Base-by-base conservation (phyloP, 805 yeast genomes). In the Saccharomycopsis babjevae region DNA sequence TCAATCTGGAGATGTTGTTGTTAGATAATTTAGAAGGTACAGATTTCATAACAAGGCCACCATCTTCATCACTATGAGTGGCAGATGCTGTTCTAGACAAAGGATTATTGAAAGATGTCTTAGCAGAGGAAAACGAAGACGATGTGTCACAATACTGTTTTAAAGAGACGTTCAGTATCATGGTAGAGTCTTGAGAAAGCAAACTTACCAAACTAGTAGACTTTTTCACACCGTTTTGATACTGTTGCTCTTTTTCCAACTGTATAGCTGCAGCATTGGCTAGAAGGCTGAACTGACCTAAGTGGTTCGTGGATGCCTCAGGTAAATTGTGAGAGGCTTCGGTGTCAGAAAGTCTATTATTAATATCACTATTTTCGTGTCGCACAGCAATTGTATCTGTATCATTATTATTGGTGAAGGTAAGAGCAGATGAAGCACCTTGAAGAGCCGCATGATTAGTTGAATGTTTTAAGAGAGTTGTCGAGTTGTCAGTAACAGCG, bases 211-310 rank as follows among this genome's bases (percentile, higher is more conserved):
- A 22, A 46, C 57, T 52, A 32, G 8, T 52, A 25, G 28, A 34
- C 32, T 18, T 32, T 34, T 54, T 57, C 11, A 50, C 16, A 8
- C 43, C n/a, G 4, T 54, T 50, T 52, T 58, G 59, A 16, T 20
- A 46, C 43, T 46, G 32, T 52, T 57, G 52, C 34, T 63, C 65
- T 34, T 60, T 36, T 34, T 63, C 65, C 13, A 63, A 40, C 22
- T 63, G 65, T 10, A 63, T 36, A 25, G 64, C 64, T 2, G 65
- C 65, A 13, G 64, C 65, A 16, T 59, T 61, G 8, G 65, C 65
- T 7, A 63, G 39, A 15, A 62, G 50, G 15, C 56, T 62, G 56
- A 62, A 60, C 28, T 62, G 65, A 43, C 61, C 65, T 16, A 60
- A 32, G 32, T 52, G 39, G 16, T 34, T 52, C 5, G 8, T 32